Evolutionary conservation across 352 stramenopile species (phyloP), one percentile per base, ranked within the genome.

Genomic region (Aphanomyces astaci): DNA sequence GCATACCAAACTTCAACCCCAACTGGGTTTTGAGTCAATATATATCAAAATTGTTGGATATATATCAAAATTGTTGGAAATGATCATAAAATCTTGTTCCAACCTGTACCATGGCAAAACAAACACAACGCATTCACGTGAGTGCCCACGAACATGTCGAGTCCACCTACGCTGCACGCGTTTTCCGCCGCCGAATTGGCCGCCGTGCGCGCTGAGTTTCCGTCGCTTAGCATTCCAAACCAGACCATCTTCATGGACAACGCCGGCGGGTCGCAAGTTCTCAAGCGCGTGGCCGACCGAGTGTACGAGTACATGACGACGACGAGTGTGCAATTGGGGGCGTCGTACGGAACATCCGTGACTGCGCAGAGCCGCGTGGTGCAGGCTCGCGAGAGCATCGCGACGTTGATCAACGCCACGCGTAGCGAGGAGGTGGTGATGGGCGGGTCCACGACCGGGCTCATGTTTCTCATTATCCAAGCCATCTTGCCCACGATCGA

Each of bases 361-460:
- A 10, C 27, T 9, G 54, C 28, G 2, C 15, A 32, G 3, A 56
- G 9, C 10, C 45, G 43, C 22, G 54, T 72, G 5, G 17, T 66
- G 22, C n/a, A 24, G 9, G 66, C 66, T 22, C 66, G 66, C 60
- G 31, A 39, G 39, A 49, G 54, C 39, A 24, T 60, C 11, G 66
- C 55, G 15, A 62, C 52, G 22, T 51, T 72, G 4, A 68, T 72
- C 24, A 57, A 67, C 27, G 52, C 55, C n/a, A 30, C 28, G 4
- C n/a, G 33, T 17, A 56, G 56, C 31, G 46, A 57, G 17, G 66
- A 72, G 30, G 56, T 72, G 48, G 56, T 72, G n/a, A 68, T 72
- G 55, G 66, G 66, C 15, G 32, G 32, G 7, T 63, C 43, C 5
- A 65, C 66, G 31, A 72, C 66, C 11, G 22, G 19, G 28, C 66